phyloP scores from a whole-genome alignment of 139 green algal species.

The Yamagishiella unicocca region DNA sequence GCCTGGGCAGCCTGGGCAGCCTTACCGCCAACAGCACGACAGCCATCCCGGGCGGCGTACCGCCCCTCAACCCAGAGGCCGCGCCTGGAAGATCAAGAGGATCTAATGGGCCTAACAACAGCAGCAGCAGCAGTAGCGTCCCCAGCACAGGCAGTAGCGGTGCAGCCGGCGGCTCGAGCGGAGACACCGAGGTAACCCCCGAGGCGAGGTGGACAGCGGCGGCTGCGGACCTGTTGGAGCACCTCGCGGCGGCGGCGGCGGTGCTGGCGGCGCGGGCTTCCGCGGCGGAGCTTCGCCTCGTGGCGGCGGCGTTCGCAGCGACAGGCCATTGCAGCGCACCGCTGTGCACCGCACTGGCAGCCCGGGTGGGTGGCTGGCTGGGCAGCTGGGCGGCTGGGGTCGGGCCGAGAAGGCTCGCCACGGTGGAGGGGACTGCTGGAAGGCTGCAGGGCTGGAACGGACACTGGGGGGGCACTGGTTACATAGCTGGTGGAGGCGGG shows the following conservation, averaged over 20 bases:
- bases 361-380: not conserved
- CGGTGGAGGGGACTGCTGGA: too few relatives aligned
- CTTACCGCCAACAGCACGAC: not conserved
- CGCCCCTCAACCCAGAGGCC: too few relatives aligned
- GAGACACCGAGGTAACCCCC: too few relatives aligned
- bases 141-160: not conserved
- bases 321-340: not conserved
- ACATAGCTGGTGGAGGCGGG: too few relatives aligned
- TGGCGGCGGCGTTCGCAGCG: constrained; percentile 6
- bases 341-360: not conserved
- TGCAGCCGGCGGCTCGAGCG: not conserved
- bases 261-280: not conserved
- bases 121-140: not conserved
- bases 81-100: too few relatives aligned
- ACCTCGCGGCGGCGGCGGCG: not conserved
- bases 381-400: too few relatives aligned
- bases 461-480: too few relatives aligned
- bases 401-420: too few relatives aligned
- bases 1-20: not conserved
- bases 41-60: not conserved
- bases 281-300: not conserved
- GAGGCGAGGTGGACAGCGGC: too few relatives aligned
- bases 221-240: not conserved
- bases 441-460: too few relatives aligned
- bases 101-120: not conserved